Percentiles rank a stretch among this genome's conserved stretches.
These are phyloP conservation scores for Plasmodium chabaudi DNA, from an alignment of 169 alveolate genomes.

Conservation along the genomic window DNA sequence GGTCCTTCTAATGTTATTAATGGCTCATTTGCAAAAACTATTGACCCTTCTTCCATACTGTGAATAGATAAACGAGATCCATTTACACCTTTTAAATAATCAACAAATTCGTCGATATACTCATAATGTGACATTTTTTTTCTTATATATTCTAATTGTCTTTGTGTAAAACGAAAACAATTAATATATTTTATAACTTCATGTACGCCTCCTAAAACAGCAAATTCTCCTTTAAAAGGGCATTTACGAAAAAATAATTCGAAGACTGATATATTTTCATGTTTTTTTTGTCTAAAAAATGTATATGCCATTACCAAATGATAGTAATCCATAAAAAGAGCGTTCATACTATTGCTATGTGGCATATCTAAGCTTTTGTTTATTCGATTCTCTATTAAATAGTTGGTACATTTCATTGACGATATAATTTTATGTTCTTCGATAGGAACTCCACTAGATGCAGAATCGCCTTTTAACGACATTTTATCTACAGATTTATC, in stretches of 20 bases:
- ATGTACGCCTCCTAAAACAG: conserved; percentile 87
- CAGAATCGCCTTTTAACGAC: too few relatives aligned
- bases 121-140: conserved; percentile 57
- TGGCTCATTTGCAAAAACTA: conserved; percentile 91
- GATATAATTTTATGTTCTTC: conserved; percentile 62
- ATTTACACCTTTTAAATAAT: conserved; percentile 18
- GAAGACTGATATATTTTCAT: conserved; percentile 87
- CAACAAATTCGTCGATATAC: conserved; percentile 37
- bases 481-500: background rate
- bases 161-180: conserved; percentile 85
- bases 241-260: conserved; percentile 91
- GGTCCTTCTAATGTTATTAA: conserved; percentile 92
- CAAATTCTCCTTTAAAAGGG: conserved; percentile 92
- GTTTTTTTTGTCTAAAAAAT: conserved; percentile 77
- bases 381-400: conserved; percentile 50
- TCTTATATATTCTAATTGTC: conserved; percentile 85
- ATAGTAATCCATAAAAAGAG: conserved; percentile 72
- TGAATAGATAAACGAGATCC: conserved; percentile 31
- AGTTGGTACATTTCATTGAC: conserved; percentile 15
- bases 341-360: conserved; percentile 43
- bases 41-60: conserved; percentile 85
- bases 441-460: too few relatives aligned
- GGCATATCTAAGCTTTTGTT: conserved; percentile 61
- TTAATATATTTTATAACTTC: conserved; percentile 85
- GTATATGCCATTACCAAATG: conserved; percentile 72